phyloP scores from a whole-genome alignment of 164 flowering plant species.

The Macadamia tetraphylla region DNA sequence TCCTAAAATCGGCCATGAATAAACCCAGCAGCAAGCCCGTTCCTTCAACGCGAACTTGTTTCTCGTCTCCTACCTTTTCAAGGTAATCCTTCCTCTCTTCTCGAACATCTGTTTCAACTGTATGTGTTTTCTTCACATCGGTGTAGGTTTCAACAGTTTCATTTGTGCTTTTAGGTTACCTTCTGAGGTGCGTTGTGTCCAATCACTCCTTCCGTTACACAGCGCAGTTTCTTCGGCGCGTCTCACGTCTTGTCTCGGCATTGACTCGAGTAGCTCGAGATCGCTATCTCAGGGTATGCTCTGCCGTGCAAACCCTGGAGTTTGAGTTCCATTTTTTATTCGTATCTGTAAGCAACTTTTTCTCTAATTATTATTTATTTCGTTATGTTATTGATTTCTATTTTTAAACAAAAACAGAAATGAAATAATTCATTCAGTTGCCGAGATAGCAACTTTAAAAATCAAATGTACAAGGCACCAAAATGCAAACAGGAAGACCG shows the following conservation, averaged over 20 bases:
- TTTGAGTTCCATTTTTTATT: conserved; percentile 56
- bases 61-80: conserved; percentile 31
- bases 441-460: too few species aligned
- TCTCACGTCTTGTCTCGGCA: conserved; percentile 81
- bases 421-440: too few species aligned
- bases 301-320: conserved; percentile 87
- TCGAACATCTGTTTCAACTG: background rate
- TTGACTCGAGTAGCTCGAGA: conserved; percentile 59
- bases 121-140: conserved; percentile 5
- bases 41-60: conserved; percentile 23
- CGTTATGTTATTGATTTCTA: background rate
- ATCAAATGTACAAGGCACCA: too few species aligned
- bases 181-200: conserved; percentile 50
- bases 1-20: conserved; percentile 43
- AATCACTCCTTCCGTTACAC: conserved; percentile 77
- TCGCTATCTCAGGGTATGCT: conserved; percentile 96
- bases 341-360: conserved; percentile 62
- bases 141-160: background rate
- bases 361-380: conserved; percentile 7
- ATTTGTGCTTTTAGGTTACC: conserved; percentile 36
- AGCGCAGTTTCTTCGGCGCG: conserved; percentile 77
- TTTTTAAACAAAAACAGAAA: too few species aligned
- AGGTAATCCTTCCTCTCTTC: conserved; percentile 26
- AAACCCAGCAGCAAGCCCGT: conserved; percentile 37
- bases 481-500: too few species aligned